phyloP scores from a whole-genome alignment of 768 basidiomycete genomes.

The Hygrophoropsis aurantiaca region DNA sequence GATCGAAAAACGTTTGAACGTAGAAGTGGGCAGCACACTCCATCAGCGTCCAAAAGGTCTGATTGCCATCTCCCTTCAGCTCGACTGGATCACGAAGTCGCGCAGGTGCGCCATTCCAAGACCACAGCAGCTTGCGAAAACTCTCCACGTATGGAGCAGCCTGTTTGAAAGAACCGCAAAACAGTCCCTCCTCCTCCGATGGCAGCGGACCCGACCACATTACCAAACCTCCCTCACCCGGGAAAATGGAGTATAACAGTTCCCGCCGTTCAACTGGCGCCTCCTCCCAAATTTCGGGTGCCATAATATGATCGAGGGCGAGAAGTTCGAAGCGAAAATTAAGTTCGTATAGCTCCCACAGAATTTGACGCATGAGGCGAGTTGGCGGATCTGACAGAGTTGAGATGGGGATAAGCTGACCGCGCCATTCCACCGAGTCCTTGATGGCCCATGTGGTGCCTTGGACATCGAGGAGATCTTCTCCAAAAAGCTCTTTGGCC shows the following conservation, averaged over 20 bases:
- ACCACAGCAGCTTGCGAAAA: not conserved
- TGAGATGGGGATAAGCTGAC: not conserved
- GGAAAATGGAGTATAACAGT: constrained; percentile 5
- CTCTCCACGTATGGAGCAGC: constrained; percentile 1
- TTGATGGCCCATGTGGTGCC: not conserved
- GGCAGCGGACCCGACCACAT: not conserved
- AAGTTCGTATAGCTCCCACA: constrained; percentile 18
- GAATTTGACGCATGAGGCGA: constrained; percentile 5
- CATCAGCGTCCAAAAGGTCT: too few species aligned
- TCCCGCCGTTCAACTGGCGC: not conserved
- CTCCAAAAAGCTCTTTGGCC: constrained; percentile 3
- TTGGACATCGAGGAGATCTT: not conserved
- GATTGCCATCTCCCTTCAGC: too few species aligned
- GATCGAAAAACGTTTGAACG: constrained; percentile 3
- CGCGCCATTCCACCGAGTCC: not conserved
- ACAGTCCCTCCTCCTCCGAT: not conserved
- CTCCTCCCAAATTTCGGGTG: constrained; percentile 5
- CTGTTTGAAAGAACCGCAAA: not conserved
- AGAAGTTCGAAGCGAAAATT: constrained; percentile 18
- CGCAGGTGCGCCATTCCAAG: not conserved
- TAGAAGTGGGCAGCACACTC: not conserved
- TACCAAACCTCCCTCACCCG: not conserved
- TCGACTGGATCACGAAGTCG: not conserved
- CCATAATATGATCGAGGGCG: constrained; percentile 13
- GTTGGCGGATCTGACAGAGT: constrained; percentile 1